Percentiles rank a stretch among this genome's conserved stretches.
Conservation (phyloP, 2,329 filamentous ascomycete genomes). For the Penicillium sp. region DNA sequence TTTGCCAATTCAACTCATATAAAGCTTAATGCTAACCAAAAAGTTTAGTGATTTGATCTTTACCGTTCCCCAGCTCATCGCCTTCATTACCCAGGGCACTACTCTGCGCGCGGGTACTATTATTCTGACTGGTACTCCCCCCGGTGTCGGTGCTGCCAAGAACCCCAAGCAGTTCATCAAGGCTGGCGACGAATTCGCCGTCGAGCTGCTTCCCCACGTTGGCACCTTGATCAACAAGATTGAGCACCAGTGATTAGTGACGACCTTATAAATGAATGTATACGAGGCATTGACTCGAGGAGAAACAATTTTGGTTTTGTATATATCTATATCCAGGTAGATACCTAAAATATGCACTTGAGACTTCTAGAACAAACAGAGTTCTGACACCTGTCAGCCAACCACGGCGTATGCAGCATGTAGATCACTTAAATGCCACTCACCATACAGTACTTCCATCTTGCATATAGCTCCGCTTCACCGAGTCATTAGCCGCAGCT, state of each 20-base stretch:
- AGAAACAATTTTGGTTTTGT: not conserved
- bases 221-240: conserved; percentile 52
- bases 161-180: conserved; percentile 46
- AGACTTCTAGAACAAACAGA: not conserved
- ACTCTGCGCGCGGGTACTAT: conserved; percentile 45
- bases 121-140: conserved; percentile 47
- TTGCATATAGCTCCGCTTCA: too few species aligned
- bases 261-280: not conserved
- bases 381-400: not conserved
- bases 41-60: conserved; percentile 53
- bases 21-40: too few species aligned
- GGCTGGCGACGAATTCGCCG: conserved; percentile 49
- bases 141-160: conserved; percentile 43
- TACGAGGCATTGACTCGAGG: not conserved
- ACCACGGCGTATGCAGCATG: not conserved
- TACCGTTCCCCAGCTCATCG: conserved; percentile 48
- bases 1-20: too few species aligned
- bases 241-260: conserved; percentile 28
- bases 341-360: not conserved
- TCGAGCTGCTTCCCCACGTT: conserved; percentile 51
- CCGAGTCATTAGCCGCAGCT: too few species aligned
- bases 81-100: conserved; percentile 42
- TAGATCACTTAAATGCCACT: not conserved
- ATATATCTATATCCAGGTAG: not conserved
- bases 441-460: not conserved